phyloP scores from a whole-genome alignment of 768 basidiomycete genomes.

The Tylopilus sp. region DNA sequence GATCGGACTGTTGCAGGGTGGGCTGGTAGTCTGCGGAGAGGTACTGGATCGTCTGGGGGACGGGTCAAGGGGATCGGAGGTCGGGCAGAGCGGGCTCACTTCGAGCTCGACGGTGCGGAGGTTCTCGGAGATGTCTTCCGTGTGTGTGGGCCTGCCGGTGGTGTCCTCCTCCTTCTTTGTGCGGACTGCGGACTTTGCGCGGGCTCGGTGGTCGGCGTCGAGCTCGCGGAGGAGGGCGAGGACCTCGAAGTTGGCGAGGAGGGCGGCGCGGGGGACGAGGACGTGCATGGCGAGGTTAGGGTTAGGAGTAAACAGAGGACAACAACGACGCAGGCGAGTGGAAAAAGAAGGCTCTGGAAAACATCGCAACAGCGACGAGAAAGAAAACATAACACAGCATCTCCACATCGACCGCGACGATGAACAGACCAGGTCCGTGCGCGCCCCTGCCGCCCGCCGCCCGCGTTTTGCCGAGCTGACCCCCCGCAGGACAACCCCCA shows the following conservation, averaged over 20 bases:
- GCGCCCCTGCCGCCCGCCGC: conserved; percentile 10
- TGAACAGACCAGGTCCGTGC: conserved; percentile 61
- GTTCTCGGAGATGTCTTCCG: conserved; percentile 71
- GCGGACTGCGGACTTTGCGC: conserved; percentile 65
- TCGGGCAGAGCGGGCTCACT: conserved; percentile 19
- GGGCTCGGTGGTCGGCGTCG: conserved; percentile 67
- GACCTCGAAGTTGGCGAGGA: conserved; percentile 89
- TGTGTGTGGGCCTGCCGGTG: conserved; percentile 33
- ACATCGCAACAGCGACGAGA: conserved; percentile 7
- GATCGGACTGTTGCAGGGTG: conserved; percentile 58
- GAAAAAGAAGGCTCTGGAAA: conserved; percentile 8
- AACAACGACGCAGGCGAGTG: conserved; percentile 17
- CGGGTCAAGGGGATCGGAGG: neutral
- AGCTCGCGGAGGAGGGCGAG: conserved; percentile 72
- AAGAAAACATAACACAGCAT: conserved; percentile 3
- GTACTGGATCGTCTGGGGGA: conserved; percentile 77
- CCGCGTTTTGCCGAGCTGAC: conserved; percentile 21
- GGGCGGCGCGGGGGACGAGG: conserved; percentile 61
- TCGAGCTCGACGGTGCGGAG: conserved; percentile 84
- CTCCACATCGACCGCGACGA: conserved; percentile 15
- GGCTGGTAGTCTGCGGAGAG: conserved; percentile 75
- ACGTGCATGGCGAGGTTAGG: conserved; percentile 27
- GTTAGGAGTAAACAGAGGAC: conserved; percentile 26
- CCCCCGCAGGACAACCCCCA: conserved; percentile 65
- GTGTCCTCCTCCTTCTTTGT: conserved; percentile 77